phyloP scores from a whole-genome alignment of 108 stramenopile species.

The Cyclotella sp. region DNA sequence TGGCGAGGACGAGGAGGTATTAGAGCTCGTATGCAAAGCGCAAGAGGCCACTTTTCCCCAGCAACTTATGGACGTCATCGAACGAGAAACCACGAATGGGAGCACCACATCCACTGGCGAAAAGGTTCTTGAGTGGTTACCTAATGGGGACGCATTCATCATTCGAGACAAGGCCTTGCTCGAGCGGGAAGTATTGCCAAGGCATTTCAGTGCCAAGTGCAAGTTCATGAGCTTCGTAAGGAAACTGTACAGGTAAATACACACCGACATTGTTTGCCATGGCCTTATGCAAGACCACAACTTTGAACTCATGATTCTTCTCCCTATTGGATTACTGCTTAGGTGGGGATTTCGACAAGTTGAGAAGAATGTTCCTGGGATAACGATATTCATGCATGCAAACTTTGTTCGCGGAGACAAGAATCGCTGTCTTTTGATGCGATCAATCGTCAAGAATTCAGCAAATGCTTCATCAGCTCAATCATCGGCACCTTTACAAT shows the following conservation, averaged over 20 bases:
- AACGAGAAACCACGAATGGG: slow-evolving; percentile 22
- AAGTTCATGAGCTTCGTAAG: slow-evolving; percentile 36
- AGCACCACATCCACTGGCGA: slow-evolving; percentile 11
- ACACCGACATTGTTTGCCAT: background rate
- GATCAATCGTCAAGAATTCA: slow-evolving; percentile 34
- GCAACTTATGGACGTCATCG: slow-evolving; percentile 38
- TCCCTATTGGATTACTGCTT: background rate
- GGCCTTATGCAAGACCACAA: too few relatives aligned
- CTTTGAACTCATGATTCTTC: background rate
- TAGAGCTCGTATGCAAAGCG: background rate
- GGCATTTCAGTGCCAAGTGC: slow-evolving; percentile 29
- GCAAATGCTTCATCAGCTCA: slow-evolving; percentile 10
- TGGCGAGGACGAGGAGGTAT: background rate
- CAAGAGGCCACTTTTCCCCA: slow-evolving; percentile 30
- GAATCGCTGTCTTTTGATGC: slow-evolving; percentile 39
- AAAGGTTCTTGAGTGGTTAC: slow-evolving; percentile 26
- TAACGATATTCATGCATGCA: slow-evolving; percentile 23
- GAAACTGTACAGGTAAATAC: slow-evolving; percentile 15
- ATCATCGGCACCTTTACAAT: background rate
- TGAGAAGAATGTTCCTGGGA: slow-evolving; percentile 10
- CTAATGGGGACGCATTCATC: slow-evolving; percentile 21
- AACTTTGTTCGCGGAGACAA: slow-evolving; percentile 34
- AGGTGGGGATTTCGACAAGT: slow-evolving; percentile 46
- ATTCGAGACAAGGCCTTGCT: slow-evolving; percentile 25
- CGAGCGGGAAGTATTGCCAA: slow-evolving; percentile 25